These are phyloP conservation scores for Botrytis porri DNA, from an alignment of 2,329 filamentous ascomycete species.

Conservation along the genomic window DNA sequence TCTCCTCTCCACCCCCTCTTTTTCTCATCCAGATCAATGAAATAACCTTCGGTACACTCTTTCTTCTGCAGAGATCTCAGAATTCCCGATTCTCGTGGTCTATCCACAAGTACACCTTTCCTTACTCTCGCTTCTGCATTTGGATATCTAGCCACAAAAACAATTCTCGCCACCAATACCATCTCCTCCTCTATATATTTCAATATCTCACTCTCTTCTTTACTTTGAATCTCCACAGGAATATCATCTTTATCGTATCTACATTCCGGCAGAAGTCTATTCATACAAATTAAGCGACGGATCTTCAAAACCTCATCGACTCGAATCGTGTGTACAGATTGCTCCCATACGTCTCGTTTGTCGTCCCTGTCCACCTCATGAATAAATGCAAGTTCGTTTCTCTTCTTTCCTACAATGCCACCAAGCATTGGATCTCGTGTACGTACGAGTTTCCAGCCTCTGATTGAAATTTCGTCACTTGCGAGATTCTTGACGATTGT, in stretches of 20 bases:
- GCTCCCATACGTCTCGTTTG: slow-evolving; percentile 32
- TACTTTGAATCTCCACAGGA: slow-evolving; percentile 6
- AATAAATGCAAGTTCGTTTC: slow-evolving; percentile 47
- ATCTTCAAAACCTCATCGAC: slow-evolving; percentile 41
- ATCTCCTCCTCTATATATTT: slow-evolving; percentile 14
- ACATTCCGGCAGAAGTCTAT: slow-evolving; percentile 45
- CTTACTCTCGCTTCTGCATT: slow-evolving; percentile 5
- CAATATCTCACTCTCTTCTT: neutral
- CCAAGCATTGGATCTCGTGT: slow-evolving; percentile 33
- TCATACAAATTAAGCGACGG: slow-evolving; percentile 52
- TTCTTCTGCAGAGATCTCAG: neutral
- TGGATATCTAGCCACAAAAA: slow-evolving; percentile 5
- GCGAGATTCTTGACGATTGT: slow-evolving; percentile 9
- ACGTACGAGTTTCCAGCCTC: slow-evolving; percentile 43
- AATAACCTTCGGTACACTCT: neutral
- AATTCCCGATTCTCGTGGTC: neutral
- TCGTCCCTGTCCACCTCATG: slow-evolving; percentile 41
- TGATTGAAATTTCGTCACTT: slow-evolving; percentile 36
- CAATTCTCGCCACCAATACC: slow-evolving; percentile 19
- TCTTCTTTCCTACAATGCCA: slow-evolving; percentile 38
- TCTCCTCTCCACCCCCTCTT: slow-evolving; percentile 21
- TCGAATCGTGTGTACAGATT: slow-evolving; percentile 45
- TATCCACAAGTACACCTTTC: neutral
- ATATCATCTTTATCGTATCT: slow-evolving; percentile 21
- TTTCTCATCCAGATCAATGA: neutral